phyloP scores from a whole-genome alignment of 2,329 filamentous ascomycete species.

The Madurella fahalii region DNA sequence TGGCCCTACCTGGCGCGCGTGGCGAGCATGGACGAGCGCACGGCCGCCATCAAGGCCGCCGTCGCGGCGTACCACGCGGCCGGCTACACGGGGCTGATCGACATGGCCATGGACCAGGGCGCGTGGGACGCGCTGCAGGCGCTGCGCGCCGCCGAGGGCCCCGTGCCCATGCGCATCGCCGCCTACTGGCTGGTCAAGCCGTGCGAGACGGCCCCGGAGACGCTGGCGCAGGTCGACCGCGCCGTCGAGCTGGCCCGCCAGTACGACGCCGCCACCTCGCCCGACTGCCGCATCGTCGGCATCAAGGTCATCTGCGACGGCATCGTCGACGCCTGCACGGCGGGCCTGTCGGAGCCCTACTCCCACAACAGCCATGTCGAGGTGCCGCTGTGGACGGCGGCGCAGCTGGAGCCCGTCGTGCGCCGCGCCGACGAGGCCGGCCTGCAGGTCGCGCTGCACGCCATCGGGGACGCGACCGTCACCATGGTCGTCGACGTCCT shows the following conservation, averaged over 20 bases:
- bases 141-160: constrained; percentile 33
- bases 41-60: constrained; percentile 42
- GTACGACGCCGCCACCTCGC: constrained; percentile 42
- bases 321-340: constrained; percentile 62
- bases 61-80: constrained; percentile 45
- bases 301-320: constrained; percentile 64
- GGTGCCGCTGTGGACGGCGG: constrained; percentile 52
- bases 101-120: constrained; percentile 58
- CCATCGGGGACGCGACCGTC: constrained; percentile 60
- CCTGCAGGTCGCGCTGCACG: constrained; percentile 60
- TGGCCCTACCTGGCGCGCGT: constrained; percentile 51
- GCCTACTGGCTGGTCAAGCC: constrained; percentile 55
- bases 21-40: constrained; percentile 45
- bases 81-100: constrained; percentile 52
- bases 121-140: constrained; percentile 48
- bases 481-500: constrained; percentile 55
- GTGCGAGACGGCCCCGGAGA: constrained; percentile 39
- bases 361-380: constrained; percentile 41
- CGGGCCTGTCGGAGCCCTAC: constrained; percentile 57
- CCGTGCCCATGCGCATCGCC: constrained; percentile 45
- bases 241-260: constrained; percentile 44
- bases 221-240: constrained; percentile 46
- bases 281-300: constrained; percentile 52
- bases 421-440: constrained; percentile 48
- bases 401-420: constrained; percentile 51